Evolutionary conservation across 2,329 filamentous ascomycete genomes (phyloP).

Genomic region (Paracorniculantispora psalliotae): DNA sequence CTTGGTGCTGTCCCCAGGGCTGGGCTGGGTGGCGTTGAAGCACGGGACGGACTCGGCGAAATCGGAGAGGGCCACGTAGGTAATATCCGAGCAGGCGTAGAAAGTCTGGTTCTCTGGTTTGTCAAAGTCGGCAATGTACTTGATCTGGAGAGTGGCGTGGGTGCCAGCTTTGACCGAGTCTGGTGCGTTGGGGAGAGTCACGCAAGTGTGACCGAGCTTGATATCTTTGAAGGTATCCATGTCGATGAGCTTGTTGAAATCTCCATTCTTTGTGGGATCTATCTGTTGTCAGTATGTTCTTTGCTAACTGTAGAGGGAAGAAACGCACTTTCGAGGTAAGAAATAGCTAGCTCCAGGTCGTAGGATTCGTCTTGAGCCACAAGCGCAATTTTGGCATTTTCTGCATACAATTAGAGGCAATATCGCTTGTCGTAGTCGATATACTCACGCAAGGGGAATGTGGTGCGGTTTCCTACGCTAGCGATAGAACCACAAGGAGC

Average conservation of each 20-base stretch:
- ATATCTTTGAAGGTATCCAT: conserved; percentile 32
- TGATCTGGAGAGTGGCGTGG: conserved; percentile 45
- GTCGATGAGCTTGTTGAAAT: conserved; percentile 36
- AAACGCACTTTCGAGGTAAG: conserved; percentile 43
- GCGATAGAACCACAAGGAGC: conserved; percentile 52
- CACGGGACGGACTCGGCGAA: conserved; percentile 34
- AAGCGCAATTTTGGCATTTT: conserved; percentile 49
- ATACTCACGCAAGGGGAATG: conserved; percentile 48
- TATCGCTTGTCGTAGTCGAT: not conserved
- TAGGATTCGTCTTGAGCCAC: conserved; percentile 54
- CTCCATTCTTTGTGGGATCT: conserved; percentile 36
- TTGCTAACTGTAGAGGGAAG: not conserved
- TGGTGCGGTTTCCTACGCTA: conserved; percentile 44
- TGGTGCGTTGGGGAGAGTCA: conserved; percentile 32
- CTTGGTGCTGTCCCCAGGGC: conserved; percentile 20
- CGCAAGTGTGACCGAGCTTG: conserved; percentile 43
- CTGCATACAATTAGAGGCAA: conserved; percentile 27
- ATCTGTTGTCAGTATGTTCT: not conserved
- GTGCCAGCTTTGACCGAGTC: conserved; percentile 32
- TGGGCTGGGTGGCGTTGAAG: conserved; percentile 38
- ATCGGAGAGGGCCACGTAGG: conserved; percentile 31
- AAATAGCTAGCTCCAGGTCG: conserved; percentile 48
- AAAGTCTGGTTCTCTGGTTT: conserved; percentile 39
- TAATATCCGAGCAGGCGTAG: conserved; percentile 47
- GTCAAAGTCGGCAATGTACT: conserved; percentile 41